Conservation (phyloP, 352 stramenopile genomes). For the Pythium dissotocum region DNA sequence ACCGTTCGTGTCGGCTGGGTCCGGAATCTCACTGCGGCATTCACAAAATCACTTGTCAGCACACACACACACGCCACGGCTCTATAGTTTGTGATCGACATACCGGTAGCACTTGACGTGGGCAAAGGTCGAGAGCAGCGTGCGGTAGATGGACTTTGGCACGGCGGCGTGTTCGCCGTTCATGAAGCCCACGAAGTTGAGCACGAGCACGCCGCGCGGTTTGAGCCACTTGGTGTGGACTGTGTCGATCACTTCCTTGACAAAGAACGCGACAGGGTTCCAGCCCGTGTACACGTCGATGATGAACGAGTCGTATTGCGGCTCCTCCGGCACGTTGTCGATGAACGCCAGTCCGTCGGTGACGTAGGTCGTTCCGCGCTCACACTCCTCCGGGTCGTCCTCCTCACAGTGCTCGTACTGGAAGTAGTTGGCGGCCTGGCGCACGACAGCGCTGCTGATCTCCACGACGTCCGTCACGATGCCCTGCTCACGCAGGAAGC, state of each 20-base stretch:
- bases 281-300: constrained; percentile 71
- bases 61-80: neutral
- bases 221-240: constrained; percentile 59
- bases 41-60: neutral
- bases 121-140: constrained; percentile 61
- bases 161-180: constrained; percentile 48
- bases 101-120: constrained; percentile 69
- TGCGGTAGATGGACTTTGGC: constrained; percentile 70
- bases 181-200: constrained; percentile 81
- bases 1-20: constrained; percentile 35
- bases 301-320: constrained; percentile 58
- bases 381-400: constrained; percentile 41
- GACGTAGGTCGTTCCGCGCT: constrained; percentile 55
- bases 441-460: constrained; percentile 68
- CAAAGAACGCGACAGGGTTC: constrained; percentile 74
- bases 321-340: constrained; percentile 34
- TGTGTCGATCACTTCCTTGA: constrained; percentile 52
- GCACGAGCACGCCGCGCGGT: constrained; percentile 56
- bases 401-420: constrained; percentile 63
- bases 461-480: constrained; percentile 80
- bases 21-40: constrained; percentile 46
- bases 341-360: constrained; percentile 71
- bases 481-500: constrained; percentile 54
- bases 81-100: neutral
- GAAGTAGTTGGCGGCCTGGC: constrained; percentile 66